Evolutionary conservation across 2,329 filamentous ascomycete species (phyloP), one percentile per base, ranked within the genome.

Genomic region (Pezicula neosporulosa): DNA sequence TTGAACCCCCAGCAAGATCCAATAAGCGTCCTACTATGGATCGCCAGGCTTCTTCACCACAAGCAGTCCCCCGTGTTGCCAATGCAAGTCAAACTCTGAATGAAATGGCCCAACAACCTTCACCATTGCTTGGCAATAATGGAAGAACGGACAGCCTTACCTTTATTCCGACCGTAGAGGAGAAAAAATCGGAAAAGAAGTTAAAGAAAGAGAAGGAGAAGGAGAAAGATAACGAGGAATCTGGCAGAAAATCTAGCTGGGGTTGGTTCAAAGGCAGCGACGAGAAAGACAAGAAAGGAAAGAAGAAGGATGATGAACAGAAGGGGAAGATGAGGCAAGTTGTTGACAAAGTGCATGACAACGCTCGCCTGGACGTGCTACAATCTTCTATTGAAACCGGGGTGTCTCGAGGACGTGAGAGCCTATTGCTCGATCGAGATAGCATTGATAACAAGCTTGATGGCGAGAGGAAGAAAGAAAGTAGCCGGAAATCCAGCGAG

Each of bases 391-490:
- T 95, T 65, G 93, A 97, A 46, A 81, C 76, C 41, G 76, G 75
- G 16, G 64, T 68, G 35, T 69, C 74, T 28, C 83, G 80, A 59
- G 87, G 87, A 3, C 84, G 93, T 12, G 93, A 97, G 68, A 96
- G 90, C 62, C 71, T 96, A 19, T 80, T 95, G 1, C 70, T 96
- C 38, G 91, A 97, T 61, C 86, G 92, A 16, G 87, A 94, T 21
- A 85, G 72, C 54, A 69, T 87, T 48, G 86, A 90, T 57, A 75
- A 72, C 55, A 90, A 87, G 64, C 72, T 94, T 7, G 83, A 91
- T 52, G 87, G 90, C 58, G 90, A 96, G 63, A 81, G 89, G 42
- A 93, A 87, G 70, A 95, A 94, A 67, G 87, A 91, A 58, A 86
- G 82, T 60, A 80, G 74, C 56, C 84, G 90, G 42, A 94, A 91